Conservation (phyloP, 2,329 filamentous ascomycete species). For the Neonectria magnoliae region DNA sequence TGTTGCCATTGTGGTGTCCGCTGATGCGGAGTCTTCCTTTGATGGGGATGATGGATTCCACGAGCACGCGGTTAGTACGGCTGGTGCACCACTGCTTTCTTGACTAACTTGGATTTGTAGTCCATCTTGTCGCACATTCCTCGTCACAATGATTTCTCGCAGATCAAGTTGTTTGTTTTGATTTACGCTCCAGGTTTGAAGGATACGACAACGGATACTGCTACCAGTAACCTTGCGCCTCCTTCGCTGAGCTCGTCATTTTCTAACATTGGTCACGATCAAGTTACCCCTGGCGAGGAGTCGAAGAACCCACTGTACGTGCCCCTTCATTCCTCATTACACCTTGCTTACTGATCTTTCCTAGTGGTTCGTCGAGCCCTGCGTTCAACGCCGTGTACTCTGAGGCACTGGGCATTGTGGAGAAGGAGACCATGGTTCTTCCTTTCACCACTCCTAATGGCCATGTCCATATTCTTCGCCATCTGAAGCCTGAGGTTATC, state of each 20-base stretch:
- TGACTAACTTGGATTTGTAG: slow-evolving; percentile 53
- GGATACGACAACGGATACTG: slow-evolving; percentile 65
- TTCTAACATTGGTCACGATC: slow-evolving; percentile 82
- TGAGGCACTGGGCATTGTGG: slow-evolving; percentile 81
- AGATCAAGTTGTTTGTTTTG: slow-evolving; percentile 83
- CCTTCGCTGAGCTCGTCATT: slow-evolving; percentile 82
- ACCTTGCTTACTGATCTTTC: slow-evolving; percentile 16
- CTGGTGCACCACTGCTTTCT: slow-evolving; percentile 26
- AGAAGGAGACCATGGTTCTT: slow-evolving; percentile 86
- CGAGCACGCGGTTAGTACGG: slow-evolving; percentile 80
- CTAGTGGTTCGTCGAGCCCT: slow-evolving; percentile 58
- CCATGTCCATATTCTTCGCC: slow-evolving; percentile 86
- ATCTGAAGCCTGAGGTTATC: slow-evolving; percentile 84
- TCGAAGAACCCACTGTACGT: slow-evolving; percentile 66
- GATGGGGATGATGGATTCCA: slow-evolving; percentile 70
- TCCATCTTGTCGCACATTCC: slow-evolving; percentile 91
- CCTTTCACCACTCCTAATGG: slow-evolving; percentile 87
- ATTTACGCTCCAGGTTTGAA: slow-evolving; percentile 88
- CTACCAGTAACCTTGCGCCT: slow-evolving; percentile 65
- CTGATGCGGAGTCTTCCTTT: slow-evolving; percentile 70
- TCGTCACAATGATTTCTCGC: slow-evolving; percentile 76
- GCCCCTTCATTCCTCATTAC: not conserved
- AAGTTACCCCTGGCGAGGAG: slow-evolving; percentile 75
- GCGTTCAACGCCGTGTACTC: slow-evolving; percentile 83
- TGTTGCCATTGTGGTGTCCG: slow-evolving; percentile 89